A percentile compares a stretch with the other conserved stretches of the same genome.
Evolutionary conservation across 495 filamentous ascomycete genomes (phyloP).

Genomic region (Penicillium longicatenatum): DNA sequence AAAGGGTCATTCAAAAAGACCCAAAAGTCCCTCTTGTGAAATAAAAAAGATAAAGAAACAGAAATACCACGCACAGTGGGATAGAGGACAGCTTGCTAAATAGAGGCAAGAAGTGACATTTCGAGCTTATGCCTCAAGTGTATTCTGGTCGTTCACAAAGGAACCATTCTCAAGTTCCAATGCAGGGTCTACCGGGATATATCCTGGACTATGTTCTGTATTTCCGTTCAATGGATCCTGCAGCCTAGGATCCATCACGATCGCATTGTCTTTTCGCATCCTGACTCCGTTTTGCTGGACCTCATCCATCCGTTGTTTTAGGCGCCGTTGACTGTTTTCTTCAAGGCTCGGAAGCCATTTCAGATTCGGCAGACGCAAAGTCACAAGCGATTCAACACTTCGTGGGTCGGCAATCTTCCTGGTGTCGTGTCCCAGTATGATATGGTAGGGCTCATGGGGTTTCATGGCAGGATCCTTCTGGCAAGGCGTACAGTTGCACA

Average conservation of each 20-base stretch:
- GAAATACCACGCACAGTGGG: background rate
- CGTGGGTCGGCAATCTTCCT: slow-evolving; percentile 83
- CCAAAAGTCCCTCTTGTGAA: background rate
- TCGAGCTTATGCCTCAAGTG: background rate
- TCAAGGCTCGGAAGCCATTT: slow-evolving; percentile 65
- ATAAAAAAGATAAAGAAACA: background rate
- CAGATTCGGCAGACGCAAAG: slow-evolving; percentile 81
- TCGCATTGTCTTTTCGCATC: background rate
- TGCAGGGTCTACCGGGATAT: background rate
- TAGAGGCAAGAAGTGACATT: background rate
- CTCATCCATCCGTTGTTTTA: background rate
- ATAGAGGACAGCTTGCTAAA: background rate
- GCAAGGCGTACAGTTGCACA: slow-evolving; percentile 84
- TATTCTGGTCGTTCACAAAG: background rate
- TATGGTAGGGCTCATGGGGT: slow-evolving; percentile 82
- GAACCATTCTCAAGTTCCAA: background rate
- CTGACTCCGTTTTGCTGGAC: background rate
- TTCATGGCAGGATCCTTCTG: slow-evolving; percentile 56
- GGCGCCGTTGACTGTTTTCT: slow-evolving; percentile 40
- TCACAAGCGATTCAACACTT: slow-evolving; percentile 82
- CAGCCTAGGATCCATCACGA: background rate
- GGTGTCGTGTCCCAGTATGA: slow-evolving; percentile 86
- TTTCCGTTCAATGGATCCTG: background rate
- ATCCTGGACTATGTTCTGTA: background rate
- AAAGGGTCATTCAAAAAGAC: background rate